phyloP scores from a whole-genome alignment of 768 basidiomycete genomes.

The Pholiota molesta region DNA sequence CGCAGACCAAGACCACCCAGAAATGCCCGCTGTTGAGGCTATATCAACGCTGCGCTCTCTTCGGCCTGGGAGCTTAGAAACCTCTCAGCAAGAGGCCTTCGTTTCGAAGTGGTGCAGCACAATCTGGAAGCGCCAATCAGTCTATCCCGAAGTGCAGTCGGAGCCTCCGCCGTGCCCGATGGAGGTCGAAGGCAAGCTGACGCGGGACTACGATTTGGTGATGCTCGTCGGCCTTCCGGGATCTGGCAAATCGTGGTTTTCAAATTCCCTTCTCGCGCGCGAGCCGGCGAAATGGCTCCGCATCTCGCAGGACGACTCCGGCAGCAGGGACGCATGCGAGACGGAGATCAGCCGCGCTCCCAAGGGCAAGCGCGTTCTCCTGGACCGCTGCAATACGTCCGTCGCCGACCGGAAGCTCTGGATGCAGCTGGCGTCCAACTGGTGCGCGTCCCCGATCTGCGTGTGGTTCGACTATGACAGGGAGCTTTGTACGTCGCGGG shows the following conservation, averaged over 20 bases:
- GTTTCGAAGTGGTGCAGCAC: conserved; percentile 59
- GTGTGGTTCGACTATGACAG: conserved; percentile 58
- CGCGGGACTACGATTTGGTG: conserved; percentile 42
- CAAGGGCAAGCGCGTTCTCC: conserved; percentile 41
- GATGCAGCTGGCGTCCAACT: conserved; percentile 51
- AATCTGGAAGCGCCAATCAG: conserved; percentile 59
- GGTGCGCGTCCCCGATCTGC: conserved; percentile 48
- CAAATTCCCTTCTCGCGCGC: conserved; percentile 47
- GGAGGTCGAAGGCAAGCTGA: conserved; percentile 43
- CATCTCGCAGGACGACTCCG: conserved; percentile 61
- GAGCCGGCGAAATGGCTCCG: conserved; percentile 44
- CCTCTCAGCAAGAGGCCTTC: conserved; percentile 56
- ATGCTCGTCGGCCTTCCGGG: conserved; percentile 65
- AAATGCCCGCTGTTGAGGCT: conserved; percentile 50
- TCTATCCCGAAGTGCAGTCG: conserved; percentile 51
- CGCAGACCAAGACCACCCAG: conserved; percentile 45
- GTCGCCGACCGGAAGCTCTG: conserved; percentile 49
- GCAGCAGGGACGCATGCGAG: conserved; percentile 53
- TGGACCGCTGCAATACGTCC: conserved; percentile 62
- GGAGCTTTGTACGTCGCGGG: conserved; percentile 53
- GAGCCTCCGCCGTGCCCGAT: conserved; percentile 53
- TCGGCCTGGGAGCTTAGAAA: conserved; percentile 62
- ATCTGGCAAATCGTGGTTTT: conserved; percentile 62
- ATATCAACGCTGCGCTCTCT: conserved; percentile 48
- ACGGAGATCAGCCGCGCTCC: conserved; percentile 45